These are phyloP conservation scores for Jasminum sambac DNA, from an alignment of 257 asterid genomes.

Conservation along the genomic window DNA sequence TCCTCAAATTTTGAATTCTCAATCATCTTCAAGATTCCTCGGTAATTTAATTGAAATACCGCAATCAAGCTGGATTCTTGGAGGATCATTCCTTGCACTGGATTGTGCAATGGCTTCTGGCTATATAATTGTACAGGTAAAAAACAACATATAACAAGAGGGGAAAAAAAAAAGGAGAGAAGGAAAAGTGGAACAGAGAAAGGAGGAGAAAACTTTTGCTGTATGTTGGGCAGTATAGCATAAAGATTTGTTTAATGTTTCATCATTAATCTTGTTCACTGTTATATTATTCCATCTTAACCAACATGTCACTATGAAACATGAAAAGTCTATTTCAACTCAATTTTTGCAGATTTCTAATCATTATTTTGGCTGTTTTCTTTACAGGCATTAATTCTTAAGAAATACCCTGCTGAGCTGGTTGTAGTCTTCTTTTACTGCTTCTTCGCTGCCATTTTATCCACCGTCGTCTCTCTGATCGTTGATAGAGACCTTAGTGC, in stretches of 20 bases:
- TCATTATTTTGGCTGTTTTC: neutral
- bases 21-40: conserved; percentile 33
- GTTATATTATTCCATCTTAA: neutral
- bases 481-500: conserved; percentile 57
- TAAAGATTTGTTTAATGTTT: neutral
- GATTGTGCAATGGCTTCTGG: conserved; percentile 67
- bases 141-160: neutral
- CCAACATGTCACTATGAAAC: neutral
- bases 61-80: conserved; percentile 56
- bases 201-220: neutral
- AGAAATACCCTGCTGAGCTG: conserved; percentile 74
- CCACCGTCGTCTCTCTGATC: conserved; percentile 55
- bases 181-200: too few relatives aligned
- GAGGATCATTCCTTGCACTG: conserved; percentile 68
- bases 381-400: conserved; percentile 71
- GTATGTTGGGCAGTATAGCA: neutral
- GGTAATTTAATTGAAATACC: conserved; percentile 26
- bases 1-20: conserved; percentile 45
- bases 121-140: conserved; percentile 75
- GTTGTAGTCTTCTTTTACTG: conserved; percentile 87
- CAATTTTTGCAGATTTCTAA: neutral
- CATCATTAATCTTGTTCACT: neutral
- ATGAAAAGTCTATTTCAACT: neutral
- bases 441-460: conserved; percentile 77
- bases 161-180: neutral